These are phyloP conservation scores for Oropetium thomaeum DNA, from an alignment of 176 grass and related monocot genomes.

Conservation along the genomic window DNA sequence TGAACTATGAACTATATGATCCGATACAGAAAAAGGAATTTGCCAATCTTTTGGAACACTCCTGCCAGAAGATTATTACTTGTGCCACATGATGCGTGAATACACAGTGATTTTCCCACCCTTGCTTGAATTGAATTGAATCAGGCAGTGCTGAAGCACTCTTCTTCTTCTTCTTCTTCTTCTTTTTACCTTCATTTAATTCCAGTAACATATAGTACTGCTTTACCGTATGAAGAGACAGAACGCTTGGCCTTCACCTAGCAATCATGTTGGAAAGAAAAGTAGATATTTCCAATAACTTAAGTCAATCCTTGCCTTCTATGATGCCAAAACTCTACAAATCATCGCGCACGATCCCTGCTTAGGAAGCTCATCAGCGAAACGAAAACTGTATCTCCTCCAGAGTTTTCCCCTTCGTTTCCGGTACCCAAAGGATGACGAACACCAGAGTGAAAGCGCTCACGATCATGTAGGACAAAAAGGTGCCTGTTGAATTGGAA, in stretches of 20 bases:
- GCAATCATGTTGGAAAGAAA: background rate
- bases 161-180: too few relatives aligned
- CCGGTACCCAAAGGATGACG: conserved; percentile 81
- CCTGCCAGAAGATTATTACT: background rate
- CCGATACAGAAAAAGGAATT: too few relatives aligned
- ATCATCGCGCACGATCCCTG: background rate
- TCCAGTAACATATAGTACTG: background rate
- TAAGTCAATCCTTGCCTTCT: conserved; percentile 5
- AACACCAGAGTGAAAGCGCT: conserved; percentile 63
- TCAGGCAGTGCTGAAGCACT: background rate
- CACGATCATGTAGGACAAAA: conserved; percentile 63
- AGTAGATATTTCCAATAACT: background rate
- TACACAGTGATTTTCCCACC: background rate
- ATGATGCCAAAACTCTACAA: background rate
- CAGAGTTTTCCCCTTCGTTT: conserved; percentile 91
- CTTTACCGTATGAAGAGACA: conserved; percentile 25
- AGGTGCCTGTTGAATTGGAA: conserved; percentile 55
- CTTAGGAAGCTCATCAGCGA: conserved; percentile 40
- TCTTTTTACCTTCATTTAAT: background rate
- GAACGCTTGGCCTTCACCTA: conserved; percentile 2
- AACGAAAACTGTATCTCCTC: conserved; percentile 96
- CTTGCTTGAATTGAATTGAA: background rate
- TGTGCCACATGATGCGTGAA: too few relatives aligned
- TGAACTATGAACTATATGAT: too few relatives aligned
- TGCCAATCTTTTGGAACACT: background rate